Conservation (phyloP, 768 basidiomycete species). For the Termitomyces eurrhizus region DNA sequence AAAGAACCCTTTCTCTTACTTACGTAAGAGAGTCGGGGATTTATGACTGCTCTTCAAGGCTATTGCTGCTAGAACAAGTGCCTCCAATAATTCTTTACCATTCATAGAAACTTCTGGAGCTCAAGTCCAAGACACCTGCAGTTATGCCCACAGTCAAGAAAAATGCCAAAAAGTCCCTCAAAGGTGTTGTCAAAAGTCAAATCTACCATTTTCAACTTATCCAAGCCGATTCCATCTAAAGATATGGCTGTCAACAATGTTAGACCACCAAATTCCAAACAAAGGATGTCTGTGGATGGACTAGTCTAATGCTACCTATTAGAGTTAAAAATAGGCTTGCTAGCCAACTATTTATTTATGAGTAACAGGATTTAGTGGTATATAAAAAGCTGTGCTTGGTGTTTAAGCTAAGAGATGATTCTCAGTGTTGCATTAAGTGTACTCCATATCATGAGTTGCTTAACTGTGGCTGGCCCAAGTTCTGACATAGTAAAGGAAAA, state of each 20-base stretch:
- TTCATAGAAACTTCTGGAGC: slow-evolving; percentile 30
- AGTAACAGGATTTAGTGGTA: slow-evolving; percentile 47
- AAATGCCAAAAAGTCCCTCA: slow-evolving; percentile 62
- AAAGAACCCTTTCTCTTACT: no score
- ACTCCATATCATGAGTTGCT: slow-evolving; percentile 98
- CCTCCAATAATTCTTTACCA: slow-evolving; percentile 42
- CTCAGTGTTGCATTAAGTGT: slow-evolving; percentile 90
- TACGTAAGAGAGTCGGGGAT: no score
- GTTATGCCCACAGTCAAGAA: slow-evolving; percentile 44
- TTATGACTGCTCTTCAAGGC: slow-evolving; percentile 29
- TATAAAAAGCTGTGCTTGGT: slow-evolving; percentile 68
- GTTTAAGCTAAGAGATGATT: slow-evolving; percentile 57
- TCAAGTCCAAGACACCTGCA: slow-evolving; percentile 25
- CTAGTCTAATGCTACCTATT: neutral
- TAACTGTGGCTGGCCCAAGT: slow-evolving; percentile 77
- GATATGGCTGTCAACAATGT: neutral
- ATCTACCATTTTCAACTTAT: slow-evolving; percentile 19
- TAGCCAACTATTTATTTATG: slow-evolving; percentile 6
- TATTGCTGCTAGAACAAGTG: slow-evolving; percentile 66
- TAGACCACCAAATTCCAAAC: slow-evolving; percentile 44
- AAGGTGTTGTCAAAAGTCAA: slow-evolving; percentile 72
- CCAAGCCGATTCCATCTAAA: slow-evolving; percentile 13
- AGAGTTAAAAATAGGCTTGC: no score
- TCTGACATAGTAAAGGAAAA: slow-evolving; percentile 85
- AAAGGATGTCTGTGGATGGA: slow-evolving; percentile 17